A percentile compares a stretch with the other conserved stretches of the same genome.
Conservation (phyloP, 106 monocot species). For the Agapanthus africanus region DNA sequence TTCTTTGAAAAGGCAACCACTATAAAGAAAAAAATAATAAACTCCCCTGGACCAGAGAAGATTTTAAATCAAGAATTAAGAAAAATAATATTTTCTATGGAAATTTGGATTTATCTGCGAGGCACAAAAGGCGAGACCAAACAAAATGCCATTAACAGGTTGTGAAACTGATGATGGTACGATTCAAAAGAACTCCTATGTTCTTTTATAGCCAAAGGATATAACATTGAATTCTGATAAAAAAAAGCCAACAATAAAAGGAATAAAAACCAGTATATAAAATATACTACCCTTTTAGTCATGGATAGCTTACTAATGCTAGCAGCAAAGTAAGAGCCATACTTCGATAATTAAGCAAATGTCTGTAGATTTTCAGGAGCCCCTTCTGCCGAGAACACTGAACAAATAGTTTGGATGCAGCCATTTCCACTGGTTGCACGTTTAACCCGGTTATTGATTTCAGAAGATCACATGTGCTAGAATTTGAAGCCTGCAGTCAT, state of each 20-base stretch:
- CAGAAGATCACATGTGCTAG: conserved; percentile 76
- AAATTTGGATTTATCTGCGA: not conserved
- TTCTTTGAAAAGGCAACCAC: not conserved
- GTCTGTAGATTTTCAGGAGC: conserved; percentile 84
- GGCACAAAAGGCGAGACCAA: not conserved
- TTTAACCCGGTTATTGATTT: conserved; percentile 89
- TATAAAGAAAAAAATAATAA: not conserved
- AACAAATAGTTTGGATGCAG: conserved; percentile 87
- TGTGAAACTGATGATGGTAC: not conserved
- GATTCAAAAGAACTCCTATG: not conserved
- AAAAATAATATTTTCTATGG: not conserved
- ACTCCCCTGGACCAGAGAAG: not conserved
- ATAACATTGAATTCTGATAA: not conserved
- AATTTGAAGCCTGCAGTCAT: conserved; percentile 71
- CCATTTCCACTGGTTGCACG: conserved; percentile 94
- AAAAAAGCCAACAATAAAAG: not conserved
- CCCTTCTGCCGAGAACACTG: conserved; percentile 95
- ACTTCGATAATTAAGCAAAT: conserved; percentile 95
- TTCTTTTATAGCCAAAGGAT: not conserved
- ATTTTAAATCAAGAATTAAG: not conserved
- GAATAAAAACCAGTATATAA: not conserved
- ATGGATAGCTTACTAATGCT: not conserved
- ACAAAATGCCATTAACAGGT: not conserved
- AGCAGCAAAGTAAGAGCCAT: conserved; percentile 16
- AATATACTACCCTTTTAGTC: not conserved